Evolutionary conservation across 116 monocot species (phyloP), one percentile per base, ranked within the genome.

Genomic region (Cymodocea nodosa): DNA sequence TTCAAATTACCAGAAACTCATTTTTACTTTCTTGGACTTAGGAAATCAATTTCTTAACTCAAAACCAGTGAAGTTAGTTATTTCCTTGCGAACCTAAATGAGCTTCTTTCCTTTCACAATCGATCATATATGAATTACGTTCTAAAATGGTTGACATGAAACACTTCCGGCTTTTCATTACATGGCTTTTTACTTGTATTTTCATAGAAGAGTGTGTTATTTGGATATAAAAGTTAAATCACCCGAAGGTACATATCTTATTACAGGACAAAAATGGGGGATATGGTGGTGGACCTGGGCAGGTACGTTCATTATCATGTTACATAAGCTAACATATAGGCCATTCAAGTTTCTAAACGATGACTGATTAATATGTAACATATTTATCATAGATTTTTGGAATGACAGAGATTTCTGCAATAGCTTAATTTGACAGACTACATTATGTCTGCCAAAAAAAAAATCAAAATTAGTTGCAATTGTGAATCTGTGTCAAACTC

Each of bases 251-350:
- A 40, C 39, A 62, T 39, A 36, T 39, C 10, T 56, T 54, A 35
- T 67, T 67, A 19, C 76, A 94, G 94, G 90, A 80, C 58, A 79
- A 71, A 74, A 69, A 85, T 74, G 94, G 94, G 60, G 94, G 94
- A 59, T 95, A 95, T 76, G 81, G 84, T 70, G 94, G 94, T 75
- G 94, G 95, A 60, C 95, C 95, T 53, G 95, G 95, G n/a, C 95
- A 95, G 95, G 95, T 90, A 74, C 65, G 71, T 58, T 58, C 58
- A 20, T 58, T 58, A 6, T 58, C 22, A 23, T 23, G 22, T 20
- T 56, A 22, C 23, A 56, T 20, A 39, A 37, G 18, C 36, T n/a
- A n/a, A 9, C 0, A 63, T 39, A 18, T 62, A 16, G 10, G 44
- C 44, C 44, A 0, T 44, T 12, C 44, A 44, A 6, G 30, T 44